phyloP scores from a whole-genome alignment of 2,329 filamentous ascomycete genomes.

The Fusarium chaquense region DNA sequence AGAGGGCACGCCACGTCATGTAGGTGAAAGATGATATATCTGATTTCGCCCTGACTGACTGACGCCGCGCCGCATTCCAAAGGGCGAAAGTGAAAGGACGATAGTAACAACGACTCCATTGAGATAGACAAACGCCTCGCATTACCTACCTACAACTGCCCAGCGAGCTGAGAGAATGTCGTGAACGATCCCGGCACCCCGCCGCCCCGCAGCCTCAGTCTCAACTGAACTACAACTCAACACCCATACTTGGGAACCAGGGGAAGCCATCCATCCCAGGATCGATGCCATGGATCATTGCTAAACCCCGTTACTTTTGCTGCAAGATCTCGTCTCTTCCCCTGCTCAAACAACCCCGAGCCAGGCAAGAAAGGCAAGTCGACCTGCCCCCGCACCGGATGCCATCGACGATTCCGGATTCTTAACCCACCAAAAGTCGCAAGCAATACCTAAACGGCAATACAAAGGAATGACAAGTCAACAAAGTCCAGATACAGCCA shows the following conservation, averaged over 20 bases:
- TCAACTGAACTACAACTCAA: constrained; percentile 15
- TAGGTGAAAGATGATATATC: constrained; percentile 38
- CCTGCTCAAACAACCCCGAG: constrained; percentile 15
- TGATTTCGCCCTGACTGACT: constrained; percentile 16
- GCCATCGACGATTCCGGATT: constrained; percentile 37
- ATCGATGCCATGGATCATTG: constrained; percentile 29
- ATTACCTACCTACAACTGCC: not conserved
- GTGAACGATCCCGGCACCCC: constrained; percentile 18
- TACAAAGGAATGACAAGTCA: constrained; percentile 31
- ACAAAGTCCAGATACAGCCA: constrained; percentile 10
- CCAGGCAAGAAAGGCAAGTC: constrained; percentile 18
- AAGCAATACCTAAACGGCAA: constrained; percentile 33
- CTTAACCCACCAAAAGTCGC: constrained; percentile 23
- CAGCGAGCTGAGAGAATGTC: constrained; percentile 21
- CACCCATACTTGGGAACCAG: constrained; percentile 14
- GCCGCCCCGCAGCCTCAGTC: constrained; percentile 24
- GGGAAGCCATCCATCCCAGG: constrained; percentile 20
- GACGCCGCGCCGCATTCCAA: constrained; percentile 13
- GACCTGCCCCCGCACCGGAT: constrained; percentile 32
- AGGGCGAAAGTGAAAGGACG: constrained; percentile 2
- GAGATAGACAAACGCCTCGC: constrained; percentile 9
- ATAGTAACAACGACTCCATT: constrained; percentile 16
- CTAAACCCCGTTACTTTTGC: constrained; percentile 10
- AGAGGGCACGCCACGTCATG: constrained; percentile 17
- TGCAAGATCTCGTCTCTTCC: constrained; percentile 39